These are phyloP conservation scores for Blastobotrys proliferans DNA, from an alignment of 1,139 yeast species.

Conservation along the genomic window DNA sequence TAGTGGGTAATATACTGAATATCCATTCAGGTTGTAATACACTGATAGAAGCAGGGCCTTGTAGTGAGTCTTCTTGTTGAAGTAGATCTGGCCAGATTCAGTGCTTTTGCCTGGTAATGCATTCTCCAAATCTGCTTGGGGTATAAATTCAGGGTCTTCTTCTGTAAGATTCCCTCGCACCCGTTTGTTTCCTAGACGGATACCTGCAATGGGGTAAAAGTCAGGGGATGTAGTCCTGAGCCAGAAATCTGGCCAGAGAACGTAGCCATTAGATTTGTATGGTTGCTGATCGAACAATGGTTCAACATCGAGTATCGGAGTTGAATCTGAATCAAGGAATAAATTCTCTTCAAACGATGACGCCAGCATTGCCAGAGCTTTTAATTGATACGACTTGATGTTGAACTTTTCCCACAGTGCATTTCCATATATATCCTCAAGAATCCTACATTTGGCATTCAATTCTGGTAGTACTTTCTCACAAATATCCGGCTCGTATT, in stretches of 20 bases:
- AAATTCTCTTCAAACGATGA: conserved; percentile 77
- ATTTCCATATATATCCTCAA: conserved; percentile 55
- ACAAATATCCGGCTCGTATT: conserved; percentile 68
- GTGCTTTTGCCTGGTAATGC: conserved; percentile 77
- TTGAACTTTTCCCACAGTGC: conserved; percentile 42
- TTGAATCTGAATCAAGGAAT: conserved; percentile 71
- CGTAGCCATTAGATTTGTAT: conserved; percentile 52
- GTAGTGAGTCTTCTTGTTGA: conserved; percentile 62
- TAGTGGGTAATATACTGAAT: conserved; percentile 71
- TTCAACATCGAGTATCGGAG: conserved; percentile 59
- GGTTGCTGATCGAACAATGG: conserved; percentile 51
- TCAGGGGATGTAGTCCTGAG: conserved; percentile 64
- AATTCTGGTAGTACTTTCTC: conserved; percentile 58
- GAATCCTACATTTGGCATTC: conserved; percentile 59
- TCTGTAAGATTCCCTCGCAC: conserved; percentile 39
- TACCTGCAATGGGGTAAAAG: conserved; percentile 62
- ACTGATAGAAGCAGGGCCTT: conserved; percentile 62
- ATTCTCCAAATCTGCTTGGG: conserved; percentile 64
- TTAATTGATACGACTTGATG: conserved; percentile 74
- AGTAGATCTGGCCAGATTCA: conserved; percentile 78
- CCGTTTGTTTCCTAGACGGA: conserved; percentile 42
- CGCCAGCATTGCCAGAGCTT: conserved; percentile 67
- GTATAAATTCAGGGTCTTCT: conserved; percentile 38
- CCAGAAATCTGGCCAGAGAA: conserved; percentile 87
- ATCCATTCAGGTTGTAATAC: conserved; percentile 78